phyloP scores from a whole-genome alignment of 306 rosid species.

The Prunus armeniaca region DNA sequence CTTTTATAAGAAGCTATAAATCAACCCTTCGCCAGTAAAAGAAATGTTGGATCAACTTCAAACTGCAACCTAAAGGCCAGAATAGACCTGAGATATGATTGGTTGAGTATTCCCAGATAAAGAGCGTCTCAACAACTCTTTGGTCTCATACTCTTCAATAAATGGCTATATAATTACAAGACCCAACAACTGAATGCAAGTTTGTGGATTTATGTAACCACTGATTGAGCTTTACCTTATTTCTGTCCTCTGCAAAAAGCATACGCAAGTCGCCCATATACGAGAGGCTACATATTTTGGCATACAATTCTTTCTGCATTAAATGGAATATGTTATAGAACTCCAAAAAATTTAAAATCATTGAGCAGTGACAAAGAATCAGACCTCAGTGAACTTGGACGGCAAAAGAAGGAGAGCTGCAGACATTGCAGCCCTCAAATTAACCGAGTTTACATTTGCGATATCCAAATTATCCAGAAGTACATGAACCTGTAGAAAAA shows the following conservation, averaged over 20 bases:
- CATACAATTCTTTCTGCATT: conserved; percentile 82
- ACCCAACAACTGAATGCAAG: background rate
- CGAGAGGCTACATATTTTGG: conserved; percentile 89
- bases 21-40: too few relatives aligned
- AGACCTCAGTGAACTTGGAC: conserved; percentile 72
- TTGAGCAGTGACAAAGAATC: conserved; percentile 28
- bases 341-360: conserved; percentile 22
- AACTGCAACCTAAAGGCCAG: background rate
- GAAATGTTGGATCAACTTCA: background rate
- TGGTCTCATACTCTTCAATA: conserved; percentile 67
- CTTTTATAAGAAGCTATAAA: too few relatives aligned
- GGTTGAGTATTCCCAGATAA: conserved; percentile 32
- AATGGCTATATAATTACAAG: conserved; percentile 34
- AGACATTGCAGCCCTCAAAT: conserved; percentile 79
- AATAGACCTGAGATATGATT: conserved; percentile 67
- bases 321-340: conserved; percentile 8
- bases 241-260: conserved; percentile 93
- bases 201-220: conserved; percentile 15
- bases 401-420: conserved; percentile 93
- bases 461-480: conserved; percentile 64
- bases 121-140: conserved; percentile 58
- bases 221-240: conserved; percentile 56
- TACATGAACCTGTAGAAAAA: conserved; percentile 56
- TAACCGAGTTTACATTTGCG: conserved; percentile 47
- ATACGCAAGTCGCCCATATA: conserved; percentile 83